Evolutionary conservation across 2,329 filamentous ascomycete genomes (phyloP).

Genomic region (Sclerotinia borealis): DNA sequence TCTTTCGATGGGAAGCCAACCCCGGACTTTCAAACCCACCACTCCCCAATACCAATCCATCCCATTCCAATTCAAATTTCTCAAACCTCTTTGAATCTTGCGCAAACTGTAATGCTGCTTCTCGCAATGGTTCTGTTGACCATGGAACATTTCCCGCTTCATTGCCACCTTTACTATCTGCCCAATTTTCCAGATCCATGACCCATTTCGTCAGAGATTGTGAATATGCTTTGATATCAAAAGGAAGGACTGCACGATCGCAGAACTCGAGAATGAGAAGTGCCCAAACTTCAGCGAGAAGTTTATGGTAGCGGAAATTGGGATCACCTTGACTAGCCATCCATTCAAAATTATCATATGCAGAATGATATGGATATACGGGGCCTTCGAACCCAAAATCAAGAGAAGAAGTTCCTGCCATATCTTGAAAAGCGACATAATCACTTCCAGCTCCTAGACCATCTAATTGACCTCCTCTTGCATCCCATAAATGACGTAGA

Average conservation of each 20-base stretch:
- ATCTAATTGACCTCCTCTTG: conserved; percentile 53
- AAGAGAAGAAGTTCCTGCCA: conserved; percentile 81
- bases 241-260: conserved; percentile 74
- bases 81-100: conserved; percentile 59
- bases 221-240: conserved; percentile 73
- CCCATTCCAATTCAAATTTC: conserved; percentile 73
- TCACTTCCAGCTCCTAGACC: conserved; percentile 72
- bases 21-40: conserved; percentile 71
- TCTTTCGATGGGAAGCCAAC: conserved; percentile 60
- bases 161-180: conserved; percentile 49
- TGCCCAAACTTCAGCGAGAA: conserved; percentile 72
- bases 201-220: conserved; percentile 58
- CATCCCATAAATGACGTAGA: conserved; percentile 71
- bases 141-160: conserved; percentile 39
- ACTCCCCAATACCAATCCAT: conserved; percentile 60
- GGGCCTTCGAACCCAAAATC: conserved; percentile 72
- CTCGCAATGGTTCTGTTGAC: conserved; percentile 46
- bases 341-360: conserved; percentile 86
- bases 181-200: conserved; percentile 60
- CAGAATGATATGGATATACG: conserved; percentile 68
- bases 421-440: conserved; percentile 84
- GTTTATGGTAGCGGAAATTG: conserved; percentile 71
- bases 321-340: conserved; percentile 77
- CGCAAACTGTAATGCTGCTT: conserved; percentile 57
- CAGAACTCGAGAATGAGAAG: conserved; percentile 80